Base-by-base conservation (phyloP, 306 rosid species). In the Castanospermum australe region DNA sequence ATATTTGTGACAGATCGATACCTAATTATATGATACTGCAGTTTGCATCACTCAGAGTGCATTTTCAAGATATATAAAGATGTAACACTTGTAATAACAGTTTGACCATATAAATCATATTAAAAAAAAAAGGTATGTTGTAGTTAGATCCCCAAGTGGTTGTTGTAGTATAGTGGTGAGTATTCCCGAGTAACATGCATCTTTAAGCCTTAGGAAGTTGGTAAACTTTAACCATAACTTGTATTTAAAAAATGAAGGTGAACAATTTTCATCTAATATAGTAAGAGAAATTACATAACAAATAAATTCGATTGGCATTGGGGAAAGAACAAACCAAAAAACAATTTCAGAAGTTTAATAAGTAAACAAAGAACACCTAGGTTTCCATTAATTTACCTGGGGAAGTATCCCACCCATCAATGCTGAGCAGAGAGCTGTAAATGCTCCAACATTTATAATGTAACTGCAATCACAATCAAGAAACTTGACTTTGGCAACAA, bases 341-440 rank as follows among this genome's bases (percentile, higher is more conserved):
- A 42, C 13, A 32, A 15, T 32, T 63, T 44, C 41, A 42, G 18
- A 79, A 63, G 59, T 60, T 55, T 33, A 36, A 25, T 17, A 30
- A 42, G 36, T 6, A 61, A 14, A 61, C 20, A 72, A 28, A 62
- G 39, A 32, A 35, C 15, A 10, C n/a, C n/a, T 10, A 71, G 35
- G 52, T 21, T 39, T 66, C 28, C 60, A 66, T 47, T 28, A 32
- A 75, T 62, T 71, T 84, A 94, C 98, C 98, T 94, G 99, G 35
- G 99, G 99, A 81, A 94, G 93, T 76, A 92, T 56, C 33, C 97
- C 89, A 61, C 99, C 99, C 92, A 94, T 75, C 87, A 94, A 85
- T 24, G 97, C 85, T 35, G 99, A 86, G 85, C 90, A 91, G 62
- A 92, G 97, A 42, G 97, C 94, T 20, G 93, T 94, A 74, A 85